Percentiles rank a stretch among this genome's conserved stretches.
These are phyloP conservation scores for Podila verticillata DNA, from an alignment of 192 early-diverging fungal species.

Conservation along the genomic window DNA sequence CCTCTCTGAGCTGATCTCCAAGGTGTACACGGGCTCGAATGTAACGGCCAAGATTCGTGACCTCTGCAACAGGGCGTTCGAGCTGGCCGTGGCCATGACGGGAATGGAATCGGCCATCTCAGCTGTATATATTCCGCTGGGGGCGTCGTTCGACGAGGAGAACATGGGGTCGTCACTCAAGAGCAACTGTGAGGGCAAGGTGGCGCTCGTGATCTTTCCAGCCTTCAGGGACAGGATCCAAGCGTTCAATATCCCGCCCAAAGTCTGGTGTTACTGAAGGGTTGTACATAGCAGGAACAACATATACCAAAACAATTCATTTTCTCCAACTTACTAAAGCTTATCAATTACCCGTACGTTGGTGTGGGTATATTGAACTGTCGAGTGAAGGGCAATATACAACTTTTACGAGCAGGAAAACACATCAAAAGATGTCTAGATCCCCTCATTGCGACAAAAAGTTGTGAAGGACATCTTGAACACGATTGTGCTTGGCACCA, in stretches of 20 bases:
- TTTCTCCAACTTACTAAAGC: background rate
- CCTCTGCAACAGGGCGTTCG: slow-evolving; percentile 31
- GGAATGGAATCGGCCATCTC: slow-evolving; percentile 18
- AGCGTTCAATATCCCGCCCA: slow-evolving; percentile 14
- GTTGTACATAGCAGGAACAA: background rate
- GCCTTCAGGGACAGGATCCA: slow-evolving; percentile 21
- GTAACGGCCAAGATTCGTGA: slow-evolving; percentile 30
- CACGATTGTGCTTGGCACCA: too few species aligned
- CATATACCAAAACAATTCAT: background rate
- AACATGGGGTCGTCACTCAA: slow-evolving; percentile 32
- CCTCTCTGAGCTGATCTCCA: slow-evolving; percentile 17
- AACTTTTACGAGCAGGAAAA: background rate
- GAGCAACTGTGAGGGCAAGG: slow-evolving; percentile 25
- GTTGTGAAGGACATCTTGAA: too few species aligned
- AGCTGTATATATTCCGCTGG: slow-evolving; percentile 3
- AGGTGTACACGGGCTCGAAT: slow-evolving; percentile 17
- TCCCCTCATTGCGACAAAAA: too few species aligned
- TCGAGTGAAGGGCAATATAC: background rate
- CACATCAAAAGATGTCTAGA: background rate
- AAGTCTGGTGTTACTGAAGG: slow-evolving; percentile 40
- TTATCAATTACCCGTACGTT: background rate
- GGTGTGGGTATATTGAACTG: background rate
- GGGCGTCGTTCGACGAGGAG: slow-evolving; percentile 25
- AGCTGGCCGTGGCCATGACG: slow-evolving; percentile 37
- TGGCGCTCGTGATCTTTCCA: slow-evolving; percentile 43